Evolutionary conservation across 352 stramenopile genomes (phyloP).

Genomic region (Pythium folliculosum): DNA sequence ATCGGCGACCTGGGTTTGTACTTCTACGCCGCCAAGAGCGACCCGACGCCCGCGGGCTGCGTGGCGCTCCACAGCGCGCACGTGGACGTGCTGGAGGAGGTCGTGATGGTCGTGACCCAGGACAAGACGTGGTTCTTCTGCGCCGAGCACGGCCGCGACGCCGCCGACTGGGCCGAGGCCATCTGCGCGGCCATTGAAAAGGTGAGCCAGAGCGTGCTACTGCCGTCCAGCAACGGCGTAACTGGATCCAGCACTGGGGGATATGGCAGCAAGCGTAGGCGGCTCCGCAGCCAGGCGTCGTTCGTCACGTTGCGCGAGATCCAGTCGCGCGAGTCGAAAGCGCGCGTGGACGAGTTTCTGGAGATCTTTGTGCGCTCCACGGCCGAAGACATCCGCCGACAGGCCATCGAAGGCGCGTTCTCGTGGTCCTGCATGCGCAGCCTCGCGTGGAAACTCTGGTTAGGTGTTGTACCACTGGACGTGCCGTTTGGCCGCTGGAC

Average conservation of each 20-base stretch:
- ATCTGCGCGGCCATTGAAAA: constrained; percentile 65
- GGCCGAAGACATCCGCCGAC: constrained; percentile 44
- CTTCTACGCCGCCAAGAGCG: constrained; percentile 56
- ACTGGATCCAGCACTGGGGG: too few species aligned
- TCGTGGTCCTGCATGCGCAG: constrained; percentile 77
- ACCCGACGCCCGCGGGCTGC: constrained; percentile 43
- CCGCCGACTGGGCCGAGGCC: constrained; percentile 61
- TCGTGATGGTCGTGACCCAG: constrained; percentile 74
- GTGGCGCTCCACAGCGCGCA: constrained; percentile 66
- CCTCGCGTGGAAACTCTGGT: constrained; percentile 73
- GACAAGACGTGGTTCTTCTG: constrained; percentile 86
- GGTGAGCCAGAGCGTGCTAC: constrained; percentile 28
- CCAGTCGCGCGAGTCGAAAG: constrained; percentile 50
- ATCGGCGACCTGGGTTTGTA: constrained; percentile 63
- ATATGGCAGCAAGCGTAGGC: constrained; percentile 22
- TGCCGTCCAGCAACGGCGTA: constrained; percentile 21
- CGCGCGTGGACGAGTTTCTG: constrained; percentile 70
- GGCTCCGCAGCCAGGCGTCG: constrained; percentile 48
- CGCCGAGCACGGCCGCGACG: constrained; percentile 52
- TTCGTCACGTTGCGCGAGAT: constrained; percentile 56
- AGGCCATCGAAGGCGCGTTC: constrained; percentile 63
- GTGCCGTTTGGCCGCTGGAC: constrained; percentile 55
- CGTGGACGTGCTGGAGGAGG: constrained; percentile 73
- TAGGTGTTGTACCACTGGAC: constrained; percentile 52
- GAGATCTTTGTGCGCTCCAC: constrained; percentile 67